Percentiles rank a stretch among this genome's conserved stretches.
phyloP scores from a whole-genome alignment of 23 red algal genomes.

The Gracilaria gracilis region DNA sequence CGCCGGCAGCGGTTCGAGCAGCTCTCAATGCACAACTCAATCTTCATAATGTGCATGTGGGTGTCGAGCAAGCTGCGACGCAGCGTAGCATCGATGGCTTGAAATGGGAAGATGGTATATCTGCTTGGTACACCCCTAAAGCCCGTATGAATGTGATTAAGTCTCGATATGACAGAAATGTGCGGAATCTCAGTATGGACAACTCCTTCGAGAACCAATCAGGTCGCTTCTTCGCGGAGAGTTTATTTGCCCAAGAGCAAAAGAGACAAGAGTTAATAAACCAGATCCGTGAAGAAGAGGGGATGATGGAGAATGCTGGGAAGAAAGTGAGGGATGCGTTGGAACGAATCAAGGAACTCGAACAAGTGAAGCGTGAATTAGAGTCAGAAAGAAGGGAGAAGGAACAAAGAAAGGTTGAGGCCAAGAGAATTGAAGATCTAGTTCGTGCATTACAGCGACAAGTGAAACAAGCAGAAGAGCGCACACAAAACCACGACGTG shows the following conservation, averaged over 20 bases:
- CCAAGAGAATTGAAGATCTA: conserved; percentile 27
- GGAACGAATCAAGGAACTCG: conserved; percentile 13
- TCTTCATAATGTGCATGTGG: conserved; percentile 58
- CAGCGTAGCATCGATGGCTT: conserved; percentile 24
- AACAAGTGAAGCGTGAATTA: conserved; percentile 19
- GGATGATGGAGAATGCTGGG: conserved; percentile 22
- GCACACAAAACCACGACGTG: not conserved
- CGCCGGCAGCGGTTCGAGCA: conserved; percentile 50
- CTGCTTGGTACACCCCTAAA: conserved; percentile 57
- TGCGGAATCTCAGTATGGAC: conserved; percentile 54
- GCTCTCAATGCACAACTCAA: conserved; percentile 68
- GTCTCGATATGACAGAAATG: conserved; percentile 59
- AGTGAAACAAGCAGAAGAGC: conserved; percentile 1
- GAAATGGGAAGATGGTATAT: conserved; percentile 30
- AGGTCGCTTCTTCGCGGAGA: conserved; percentile 50
- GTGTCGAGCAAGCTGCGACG: conserved; percentile 20
- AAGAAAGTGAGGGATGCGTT: conserved; percentile 13
- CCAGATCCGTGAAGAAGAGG: conserved; percentile 61
- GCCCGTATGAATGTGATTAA: conserved; percentile 22
- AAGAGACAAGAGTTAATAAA: conserved; percentile 31
- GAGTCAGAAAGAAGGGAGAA: conserved; percentile 30
- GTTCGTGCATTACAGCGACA: conserved; percentile 29
- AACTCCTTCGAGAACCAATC: conserved; percentile 36
- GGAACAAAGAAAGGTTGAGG: conserved; percentile 18
- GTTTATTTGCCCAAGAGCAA: conserved; percentile 37